Evolutionary conservation across 2,329 filamentous ascomycete species (phyloP), one percentile per base, ranked within the genome.

Genomic region (Cladobotryum protrusum): DNA sequence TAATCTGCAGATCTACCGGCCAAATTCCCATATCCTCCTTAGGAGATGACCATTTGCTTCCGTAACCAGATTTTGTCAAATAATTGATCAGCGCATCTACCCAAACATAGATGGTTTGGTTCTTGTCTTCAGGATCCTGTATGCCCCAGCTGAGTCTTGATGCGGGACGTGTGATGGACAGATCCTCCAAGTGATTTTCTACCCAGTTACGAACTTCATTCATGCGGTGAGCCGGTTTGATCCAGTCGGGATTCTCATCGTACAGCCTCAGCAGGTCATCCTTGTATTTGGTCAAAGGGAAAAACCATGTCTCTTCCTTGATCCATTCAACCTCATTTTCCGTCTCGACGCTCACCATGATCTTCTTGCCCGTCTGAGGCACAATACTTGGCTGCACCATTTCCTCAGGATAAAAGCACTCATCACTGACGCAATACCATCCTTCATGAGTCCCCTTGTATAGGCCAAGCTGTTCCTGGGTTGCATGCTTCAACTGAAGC

Each of bases 61-160:
- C 66, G 63, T 95, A 97, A 13, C 92, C 90, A 1, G 89, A 81
- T 55, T 85, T 89, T 14, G 91, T 96, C 46, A 93, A 71, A 65
- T 99, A 99, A 67, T 96, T 99, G 61, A 97, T 78, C 29, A 99
- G 79, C 1, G 93, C 93, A 69, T 99, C 95, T 0, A 99, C 79
- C 93, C 93, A 99, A 32, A 99, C 95, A 62, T 99, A 99, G 51
- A 99, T 92, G 3, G 91, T 97, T 68, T 97, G 93, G 15, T 74
- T 81, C 0, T 79, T 72, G 61, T 99, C 93, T 47, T 84, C 85
- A 0, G 93, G 93, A 20, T 96, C 93, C 6, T 77, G 83, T 50
- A 99, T 87, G 3, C 93, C 93, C 93, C 93, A 99, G 19, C 74
- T 79, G 37, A 97, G 69, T 43, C 93, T 80, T 48, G 85, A 81